Conservation (phyloP, 208 protist genomes). For the Lotmaria passim region DNA sequence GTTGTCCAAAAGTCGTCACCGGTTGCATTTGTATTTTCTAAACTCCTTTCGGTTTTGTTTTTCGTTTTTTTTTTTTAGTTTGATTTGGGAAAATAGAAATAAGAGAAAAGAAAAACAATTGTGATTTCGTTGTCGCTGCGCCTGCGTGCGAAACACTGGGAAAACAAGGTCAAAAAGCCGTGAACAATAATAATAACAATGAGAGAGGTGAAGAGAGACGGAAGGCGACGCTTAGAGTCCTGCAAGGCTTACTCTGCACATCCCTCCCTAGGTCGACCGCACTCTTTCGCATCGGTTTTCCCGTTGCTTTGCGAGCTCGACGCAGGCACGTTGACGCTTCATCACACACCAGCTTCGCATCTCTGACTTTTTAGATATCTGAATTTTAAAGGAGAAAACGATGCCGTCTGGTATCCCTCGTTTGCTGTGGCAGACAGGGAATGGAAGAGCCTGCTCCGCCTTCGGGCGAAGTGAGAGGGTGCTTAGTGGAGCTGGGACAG, state of each 20-base stretch:
- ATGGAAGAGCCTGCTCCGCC: constrained; percentile 8
- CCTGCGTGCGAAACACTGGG: neutral
- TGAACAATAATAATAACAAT: no score
- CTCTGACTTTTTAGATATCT: constrained; percentile 4
- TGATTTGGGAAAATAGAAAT: constrained; percentile 19
- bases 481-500: constrained; percentile 72
- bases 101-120: constrained; percentile 23
- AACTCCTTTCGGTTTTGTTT: neutral
- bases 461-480: neutral
- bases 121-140: constrained; percentile 27
- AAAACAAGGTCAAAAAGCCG: neutral
- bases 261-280: no score
- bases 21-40: neutral
- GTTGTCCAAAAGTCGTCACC: no score
- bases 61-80: constrained; percentile 20
- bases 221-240: neutral
- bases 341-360: constrained; percentile 31
- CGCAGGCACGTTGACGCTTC: constrained; percentile 1
- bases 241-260: no score
- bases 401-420: constrained; percentile 13
- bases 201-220: neutral
- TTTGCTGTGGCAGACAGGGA: neutral
- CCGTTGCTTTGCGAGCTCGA: neutral
- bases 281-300: neutral
- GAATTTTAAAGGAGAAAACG: constrained; percentile 17